Evolutionary conservation across 2,329 filamentous ascomycete species (phyloP), one percentile per base, ranked within the genome.

Genomic region (Phialophora verrucosa): DNA sequence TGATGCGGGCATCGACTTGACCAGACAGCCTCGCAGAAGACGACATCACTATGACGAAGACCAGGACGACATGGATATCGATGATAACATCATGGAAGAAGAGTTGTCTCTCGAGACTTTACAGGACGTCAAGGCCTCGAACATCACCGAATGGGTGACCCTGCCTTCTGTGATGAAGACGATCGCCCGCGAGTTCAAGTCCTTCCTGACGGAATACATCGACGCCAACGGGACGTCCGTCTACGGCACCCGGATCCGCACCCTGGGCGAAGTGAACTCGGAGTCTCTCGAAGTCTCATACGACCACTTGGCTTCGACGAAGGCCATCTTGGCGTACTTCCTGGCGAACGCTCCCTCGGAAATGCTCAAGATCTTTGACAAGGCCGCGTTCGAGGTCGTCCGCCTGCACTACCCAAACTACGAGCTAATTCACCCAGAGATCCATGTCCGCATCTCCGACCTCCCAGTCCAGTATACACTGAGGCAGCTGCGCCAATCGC

Each of bases 321-420:
- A 97, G 79, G 95, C 95, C 29, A 95, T 95, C 62, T 83, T 99
- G 20, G 95, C 93, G 14, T 98, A 96, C 78, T 99, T 97, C 82
- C 82, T 99, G 31, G 94, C 94, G 71, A 99, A 98, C 75, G 93
- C 94, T 0, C 95, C 95, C 0, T 88, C 91, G n/a, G 94, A 97
- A 78, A 91, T 98, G 76, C 86, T 99, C 68, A 95, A 95, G 77
- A 90, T 99, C 57, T 98, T 99, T 75, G 95, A 99, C 73, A 90
- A 96, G 71, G 94, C 97, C 3, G 94, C 95, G 64, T 94, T 99
- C 87, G 95, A 99, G 70, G 93, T 96, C 44, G 94, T 96, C 4
- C 87, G 98, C 25, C 88, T 98, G 62, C 93, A 98, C 78, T 99
- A 98, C 79, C 94, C 93, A 1, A 93, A 98, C 78, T 99, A 99